Evolutionary conservation across 2,329 filamentous ascomycete species (phyloP).

Genomic region (Fusarium verticillioides): DNA sequence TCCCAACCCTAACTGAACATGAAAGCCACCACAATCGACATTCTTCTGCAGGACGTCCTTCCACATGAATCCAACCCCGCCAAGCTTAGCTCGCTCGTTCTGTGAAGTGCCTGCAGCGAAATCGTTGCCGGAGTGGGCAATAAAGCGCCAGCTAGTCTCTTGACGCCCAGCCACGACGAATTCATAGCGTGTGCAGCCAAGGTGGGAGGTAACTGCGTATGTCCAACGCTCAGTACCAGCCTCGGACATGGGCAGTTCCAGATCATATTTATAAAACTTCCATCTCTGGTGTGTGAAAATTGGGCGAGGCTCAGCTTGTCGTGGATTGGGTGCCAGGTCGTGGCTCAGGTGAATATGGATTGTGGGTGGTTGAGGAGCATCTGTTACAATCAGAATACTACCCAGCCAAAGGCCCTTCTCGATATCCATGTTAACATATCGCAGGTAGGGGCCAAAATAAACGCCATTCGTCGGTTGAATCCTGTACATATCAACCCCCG

Average conservation of each 20-base stretch:
- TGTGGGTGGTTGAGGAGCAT: constrained; percentile 90
- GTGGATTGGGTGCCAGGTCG: constrained; percentile 91
- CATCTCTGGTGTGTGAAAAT: constrained; percentile 93
- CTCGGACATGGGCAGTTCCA: constrained; percentile 91
- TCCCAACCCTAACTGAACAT: constrained; percentile 90
- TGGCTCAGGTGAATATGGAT: constrained; percentile 93
- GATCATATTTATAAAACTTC: constrained; percentile 95
- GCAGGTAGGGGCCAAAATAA: constrained; percentile 95
- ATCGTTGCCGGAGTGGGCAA: constrained; percentile 95
- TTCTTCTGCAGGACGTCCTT: constrained; percentile 99
- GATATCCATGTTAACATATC: constrained; percentile 97
- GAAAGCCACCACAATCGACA: constrained; percentile 93
- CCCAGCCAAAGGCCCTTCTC: constrained; percentile 92
- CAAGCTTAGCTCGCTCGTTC: constrained; percentile 85
- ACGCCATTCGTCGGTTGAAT: constrained; percentile 94
- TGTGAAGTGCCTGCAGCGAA: constrained; percentile 89
- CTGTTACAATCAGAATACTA: constrained; percentile 92
- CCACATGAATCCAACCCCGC: constrained; percentile 96
- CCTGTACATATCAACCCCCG: constrained; percentile 94
- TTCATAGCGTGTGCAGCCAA: constrained; percentile 98
- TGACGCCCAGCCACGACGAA: constrained; percentile 92
- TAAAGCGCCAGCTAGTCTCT: constrained; percentile 94
- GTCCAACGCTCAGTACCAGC: constrained; percentile 86
- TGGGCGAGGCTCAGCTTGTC: constrained; percentile 82
- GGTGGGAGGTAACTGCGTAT: constrained; percentile 95